These are phyloP conservation scores for Globisporangium alternatum DNA, from an alignment of 352 stramenopile genomes.

Conservation along the genomic window DNA sequence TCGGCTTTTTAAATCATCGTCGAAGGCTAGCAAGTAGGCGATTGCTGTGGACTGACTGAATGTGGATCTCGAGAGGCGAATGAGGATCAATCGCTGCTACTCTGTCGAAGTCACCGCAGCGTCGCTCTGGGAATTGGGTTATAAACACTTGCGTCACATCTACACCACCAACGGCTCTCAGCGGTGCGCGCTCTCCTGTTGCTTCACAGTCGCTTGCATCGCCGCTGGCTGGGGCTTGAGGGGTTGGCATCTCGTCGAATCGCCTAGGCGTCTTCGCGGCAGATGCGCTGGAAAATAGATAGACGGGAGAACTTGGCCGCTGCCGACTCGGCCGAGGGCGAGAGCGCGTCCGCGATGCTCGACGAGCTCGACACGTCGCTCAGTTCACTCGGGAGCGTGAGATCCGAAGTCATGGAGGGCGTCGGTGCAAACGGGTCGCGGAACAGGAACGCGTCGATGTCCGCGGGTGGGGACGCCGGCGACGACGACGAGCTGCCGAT, in stretches of 20 bases:
- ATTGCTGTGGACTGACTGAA: neutral
- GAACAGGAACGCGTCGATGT: constrained; percentile 28
- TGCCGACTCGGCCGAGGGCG: constrained; percentile 31
- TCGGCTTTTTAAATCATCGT: constrained; percentile 9
- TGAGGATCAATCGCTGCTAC: no score
- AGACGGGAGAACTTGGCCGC: constrained; percentile 64
- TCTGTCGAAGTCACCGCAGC: neutral
- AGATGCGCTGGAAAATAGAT: constrained; percentile 83
- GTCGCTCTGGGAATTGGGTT: neutral
- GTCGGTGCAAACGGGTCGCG: constrained; percentile 43
- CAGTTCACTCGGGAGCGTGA: constrained; percentile 28
- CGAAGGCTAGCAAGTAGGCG: neutral
- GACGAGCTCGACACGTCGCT: constrained; percentile 15
- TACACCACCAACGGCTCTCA: neutral
- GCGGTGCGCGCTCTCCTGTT: no score
- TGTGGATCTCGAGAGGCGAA: neutral
- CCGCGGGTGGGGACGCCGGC: constrained; percentile 20
- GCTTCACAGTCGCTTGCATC: neutral
- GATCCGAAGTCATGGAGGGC: constrained; percentile 16
- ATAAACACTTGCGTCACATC: constrained; percentile 15
- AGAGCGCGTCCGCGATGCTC: constrained; percentile 26
- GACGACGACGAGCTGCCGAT: constrained; percentile 35
- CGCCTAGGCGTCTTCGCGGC: constrained; percentile 54
- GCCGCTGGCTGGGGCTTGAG: neutral
- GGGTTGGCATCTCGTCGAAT: neutral